These are phyloP conservation scores for Mortierella sp. DNA, from an alignment of 371 early-diverging fungal genomes.

Conservation along the genomic window DNA sequence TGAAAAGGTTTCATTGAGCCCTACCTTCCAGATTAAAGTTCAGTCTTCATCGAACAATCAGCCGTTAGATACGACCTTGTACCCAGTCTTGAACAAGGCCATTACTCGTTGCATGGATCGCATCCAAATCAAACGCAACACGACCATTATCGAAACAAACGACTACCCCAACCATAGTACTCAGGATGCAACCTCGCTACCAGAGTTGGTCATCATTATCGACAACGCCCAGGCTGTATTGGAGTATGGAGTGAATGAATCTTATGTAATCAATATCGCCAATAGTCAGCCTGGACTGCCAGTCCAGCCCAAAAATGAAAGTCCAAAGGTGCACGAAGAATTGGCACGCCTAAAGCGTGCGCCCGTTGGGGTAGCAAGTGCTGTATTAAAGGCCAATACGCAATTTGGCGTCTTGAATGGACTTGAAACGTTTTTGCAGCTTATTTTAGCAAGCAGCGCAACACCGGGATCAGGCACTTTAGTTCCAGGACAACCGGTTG, in stretches of 20 bases:
- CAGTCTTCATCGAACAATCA: constrained; percentile 5
- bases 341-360: not conserved
- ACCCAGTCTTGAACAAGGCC: constrained; percentile 34
- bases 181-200: not conserved
- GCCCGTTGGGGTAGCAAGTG: constrained; percentile 1
- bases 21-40: constrained; percentile 31
- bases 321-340: not conserved
- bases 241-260: constrained; percentile 40
- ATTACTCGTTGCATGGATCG: constrained; percentile 39
- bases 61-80: not conserved
- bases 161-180: not conserved
- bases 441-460: constrained; percentile 59
- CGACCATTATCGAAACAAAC: constrained; percentile 7
- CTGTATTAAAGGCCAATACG: constrained; percentile 67
- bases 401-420: constrained; percentile 84
- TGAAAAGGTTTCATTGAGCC: constrained; percentile 22
- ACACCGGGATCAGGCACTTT: constrained; percentile 18
- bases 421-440: constrained; percentile 81
- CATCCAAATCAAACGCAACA: constrained; percentile 32
- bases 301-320: not conserved
- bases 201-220: constrained; percentile 25
- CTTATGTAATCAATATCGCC: constrained; percentile 28
- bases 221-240: constrained; percentile 23
- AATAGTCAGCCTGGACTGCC: not conserved
- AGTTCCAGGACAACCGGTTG: not conserved